Percentiles rank a stretch among this genome's conserved stretches.
Evolutionary conservation across 495 filamentous ascomycete genomes (phyloP).

Genomic region (Aspergillus nidulans): DNA sequence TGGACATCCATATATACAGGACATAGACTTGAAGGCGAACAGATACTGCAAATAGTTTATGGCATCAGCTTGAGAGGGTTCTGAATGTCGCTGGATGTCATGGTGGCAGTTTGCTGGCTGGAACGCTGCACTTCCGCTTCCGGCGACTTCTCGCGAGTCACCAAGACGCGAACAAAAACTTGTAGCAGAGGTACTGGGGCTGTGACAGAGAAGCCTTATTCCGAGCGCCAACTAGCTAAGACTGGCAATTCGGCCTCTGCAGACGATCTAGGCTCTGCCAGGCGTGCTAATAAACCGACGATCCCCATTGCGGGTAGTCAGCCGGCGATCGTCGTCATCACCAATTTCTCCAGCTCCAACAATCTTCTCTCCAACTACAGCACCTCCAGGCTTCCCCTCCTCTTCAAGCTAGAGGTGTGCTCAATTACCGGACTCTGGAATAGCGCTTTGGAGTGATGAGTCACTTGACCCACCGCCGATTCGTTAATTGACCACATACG

Average conservation of each 20-base stretch:
- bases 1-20: not conserved
- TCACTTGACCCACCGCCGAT: not conserved
- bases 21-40: not conserved
- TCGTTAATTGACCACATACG: slow-evolving; percentile 4
- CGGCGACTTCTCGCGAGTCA: not conserved
- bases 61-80: not conserved
- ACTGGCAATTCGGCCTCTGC: not conserved
- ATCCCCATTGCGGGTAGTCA: not conserved
- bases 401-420: not conserved
- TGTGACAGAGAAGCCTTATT: not conserved
- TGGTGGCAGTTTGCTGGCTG: not conserved
- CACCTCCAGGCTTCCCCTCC: not conserved
- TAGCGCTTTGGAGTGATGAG: not conserved
- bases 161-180: not conserved
- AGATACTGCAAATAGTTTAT: not conserved
- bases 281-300: not conserved
- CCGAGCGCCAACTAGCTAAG: not conserved
- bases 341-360: not conserved
- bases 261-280: not conserved
- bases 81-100: too few relatives aligned
- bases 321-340: not conserved
- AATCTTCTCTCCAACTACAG: not conserved
- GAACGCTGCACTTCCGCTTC: not conserved
- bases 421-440: not conserved
- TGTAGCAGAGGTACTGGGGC: too few relatives aligned